A percentile compares a stretch with the other conserved stretches of the same genome.
These are phyloP conservation scores for Avena atlantica DNA, from an alignment of 176 grass and related monocot species.

Conservation along the genomic window DNA sequence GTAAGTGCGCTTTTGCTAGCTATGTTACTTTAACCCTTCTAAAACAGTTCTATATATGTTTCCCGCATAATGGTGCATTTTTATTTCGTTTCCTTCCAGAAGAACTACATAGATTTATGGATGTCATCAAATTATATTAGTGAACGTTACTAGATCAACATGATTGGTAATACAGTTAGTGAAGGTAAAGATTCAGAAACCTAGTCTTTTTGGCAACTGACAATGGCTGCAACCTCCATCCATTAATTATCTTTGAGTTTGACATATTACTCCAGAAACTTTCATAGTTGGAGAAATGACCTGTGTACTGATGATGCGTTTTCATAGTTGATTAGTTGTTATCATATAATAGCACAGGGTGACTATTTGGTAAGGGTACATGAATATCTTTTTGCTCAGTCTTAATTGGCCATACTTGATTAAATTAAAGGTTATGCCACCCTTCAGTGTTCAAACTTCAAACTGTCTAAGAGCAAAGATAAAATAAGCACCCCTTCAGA, in stretches of 20 bases:
- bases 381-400: background rate
- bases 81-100: background rate
- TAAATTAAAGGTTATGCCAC: slow-evolving; percentile 1
- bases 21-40: slow-evolving; percentile 16
- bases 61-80: slow-evolving; percentile 16
- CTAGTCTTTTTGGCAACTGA: slow-evolving; percentile 8
- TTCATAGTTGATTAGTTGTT: background rate
- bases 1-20: slow-evolving; percentile 3
- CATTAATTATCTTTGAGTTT: slow-evolving; percentile 12
- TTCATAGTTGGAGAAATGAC: slow-evolving; percentile 21
- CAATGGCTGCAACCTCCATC: slow-evolving; percentile 2
- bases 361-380: background rate
- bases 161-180: slow-evolving; percentile 14
- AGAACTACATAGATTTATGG: background rate
- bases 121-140: slow-evolving; percentile 1
- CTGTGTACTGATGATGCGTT: background rate
- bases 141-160: background rate
- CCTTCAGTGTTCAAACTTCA: background rate
- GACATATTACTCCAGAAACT: background rate
- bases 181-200: slow-evolving; percentile 5
- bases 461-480: background rate
- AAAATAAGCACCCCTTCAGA: background rate
- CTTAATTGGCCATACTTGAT: background rate
- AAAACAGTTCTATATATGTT: slow-evolving; percentile 19
- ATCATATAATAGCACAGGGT: slow-evolving; percentile 7